A percentile compares a stretch with the other conserved stretches of the same genome.
Conservation (phyloP, 2,329 filamentous ascomycete genomes). For the Tolypocladium tundrense region DNA sequence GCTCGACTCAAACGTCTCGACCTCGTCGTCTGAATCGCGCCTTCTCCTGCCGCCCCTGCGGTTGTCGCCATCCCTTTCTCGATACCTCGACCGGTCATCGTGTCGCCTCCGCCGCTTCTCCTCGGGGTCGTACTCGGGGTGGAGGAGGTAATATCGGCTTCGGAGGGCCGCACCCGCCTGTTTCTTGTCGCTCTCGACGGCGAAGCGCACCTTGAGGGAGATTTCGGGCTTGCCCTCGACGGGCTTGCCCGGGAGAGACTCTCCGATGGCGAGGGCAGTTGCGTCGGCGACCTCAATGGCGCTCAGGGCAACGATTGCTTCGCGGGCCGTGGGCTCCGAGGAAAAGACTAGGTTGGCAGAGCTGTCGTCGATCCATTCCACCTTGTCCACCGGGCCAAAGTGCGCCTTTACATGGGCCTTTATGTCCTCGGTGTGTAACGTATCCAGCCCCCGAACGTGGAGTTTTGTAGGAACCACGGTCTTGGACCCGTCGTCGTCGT, state of each 20-base stretch:
- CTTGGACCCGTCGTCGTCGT: slow-evolving; percentile 13
- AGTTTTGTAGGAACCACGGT: slow-evolving; percentile 46
- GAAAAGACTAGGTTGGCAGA: slow-evolving; percentile 80
- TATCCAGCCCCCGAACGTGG: slow-evolving; percentile 76
- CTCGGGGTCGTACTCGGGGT: slow-evolving; percentile 79
- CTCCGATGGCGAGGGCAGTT: slow-evolving; percentile 46
- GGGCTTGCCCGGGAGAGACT: slow-evolving; percentile 59
- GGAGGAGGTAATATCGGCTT: slow-evolving; percentile 85
- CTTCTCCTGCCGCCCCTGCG: slow-evolving; percentile 18
- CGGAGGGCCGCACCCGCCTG: slow-evolving; percentile 64
- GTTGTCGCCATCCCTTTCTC: slow-evolving; percentile 39
- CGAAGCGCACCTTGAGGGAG: slow-evolving; percentile 61
- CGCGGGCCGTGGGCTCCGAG: slow-evolving; percentile 38
- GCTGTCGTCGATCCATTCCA: slow-evolving; percentile 94
- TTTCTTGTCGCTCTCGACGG: slow-evolving; percentile 70
- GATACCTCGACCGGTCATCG: slow-evolving; percentile 49
- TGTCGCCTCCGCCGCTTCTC: slow-evolving; percentile 54
- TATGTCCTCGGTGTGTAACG: slow-evolving; percentile 71
- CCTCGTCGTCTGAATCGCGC: slow-evolving; percentile 36
- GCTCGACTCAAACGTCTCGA: slow-evolving; percentile 56
- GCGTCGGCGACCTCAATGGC: slow-evolving; percentile 41
- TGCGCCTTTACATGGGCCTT: slow-evolving; percentile 63
- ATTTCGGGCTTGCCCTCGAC: slow-evolving; percentile 59
- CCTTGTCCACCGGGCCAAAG: slow-evolving; percentile 46
- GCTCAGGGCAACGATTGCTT: slow-evolving; percentile 45